These are phyloP conservation scores for Tetragonia tetragonoides DNA, from an alignment of 148 eudicot genomes.

Conservation along the genomic window DNA sequence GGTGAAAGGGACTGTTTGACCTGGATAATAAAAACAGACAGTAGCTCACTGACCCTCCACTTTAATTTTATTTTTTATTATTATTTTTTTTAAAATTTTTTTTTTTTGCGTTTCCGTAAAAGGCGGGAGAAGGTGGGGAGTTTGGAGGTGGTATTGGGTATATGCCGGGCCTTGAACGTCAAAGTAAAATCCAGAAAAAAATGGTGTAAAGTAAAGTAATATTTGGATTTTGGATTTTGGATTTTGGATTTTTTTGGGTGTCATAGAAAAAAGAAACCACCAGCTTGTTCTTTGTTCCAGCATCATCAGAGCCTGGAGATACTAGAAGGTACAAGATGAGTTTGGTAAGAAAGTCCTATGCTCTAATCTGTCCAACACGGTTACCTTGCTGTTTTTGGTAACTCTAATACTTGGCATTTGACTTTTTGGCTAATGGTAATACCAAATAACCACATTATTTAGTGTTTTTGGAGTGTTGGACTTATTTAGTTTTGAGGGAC, in stretches of 20 bases:
- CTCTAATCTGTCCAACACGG: constrained; percentile 10
- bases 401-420: too few species aligned
- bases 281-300: neutral
- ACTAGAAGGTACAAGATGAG: constrained; percentile 9
- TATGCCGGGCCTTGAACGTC: neutral
- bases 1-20: constrained; percentile 29
- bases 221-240: too few species aligned
- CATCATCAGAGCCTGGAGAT: constrained; percentile 19
- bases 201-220: too few species aligned
- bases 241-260: too few species aligned
- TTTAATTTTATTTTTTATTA: neutral
- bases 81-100: neutral
- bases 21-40: constrained; percentile 15
- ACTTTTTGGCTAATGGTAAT: too few species aligned
- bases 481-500: too few species aligned
- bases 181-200: neutral
- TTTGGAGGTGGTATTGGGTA: neutral
- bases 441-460: too few species aligned
- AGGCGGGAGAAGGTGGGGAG: constrained; percentile 3
- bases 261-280: too few species aligned
- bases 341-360: neutral
- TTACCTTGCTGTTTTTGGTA: neutral
- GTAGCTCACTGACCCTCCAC: constrained; percentile 7
- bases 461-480: too few species aligned
- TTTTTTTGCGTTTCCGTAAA: constrained; percentile 15